A percentile compares a stretch with the other conserved stretches of the same genome.
Conservation (phyloP, 345 rosid species). For the Arabidopsis thaliana region TAIR10.1 NC_003071.7:19134001-19134500, state of each 20-base stretch:
- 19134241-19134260: conserved; percentile 45
- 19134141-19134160: conserved; percentile 89
- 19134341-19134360: conserved; percentile 45
- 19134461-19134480: conserved; percentile 43
- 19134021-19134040: conserved; percentile 68
- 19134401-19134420: conserved; percentile 42
- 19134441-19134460: conserved; percentile 39
- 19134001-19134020: conserved; percentile 44
- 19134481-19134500: conserved; percentile 45
- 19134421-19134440: conserved; percentile 36
- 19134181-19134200: conserved; percentile 68
- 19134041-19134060: conserved; percentile 86
- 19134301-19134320: conserved; percentile 47
- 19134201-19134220: conserved; percentile 33
- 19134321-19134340: conserved; percentile 48
- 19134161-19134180: conserved; percentile 87
- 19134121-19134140: conserved; percentile 95
- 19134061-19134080: conserved; percentile 94
- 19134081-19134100: conserved; percentile 91
- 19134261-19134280: conserved; percentile 45
- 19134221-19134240: conserved; percentile 35
- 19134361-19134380: conserved; percentile 43
- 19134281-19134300: conserved; percentile 42
- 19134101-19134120: conserved; percentile 91
- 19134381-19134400: conserved; percentile 43